A percentile compares a stretch with the other conserved stretches of the same genome.
These are phyloP conservation scores for Eucalyptus paniculata DNA, from an alignment of 345 rosid species.

Conservation along the genomic window DNA sequence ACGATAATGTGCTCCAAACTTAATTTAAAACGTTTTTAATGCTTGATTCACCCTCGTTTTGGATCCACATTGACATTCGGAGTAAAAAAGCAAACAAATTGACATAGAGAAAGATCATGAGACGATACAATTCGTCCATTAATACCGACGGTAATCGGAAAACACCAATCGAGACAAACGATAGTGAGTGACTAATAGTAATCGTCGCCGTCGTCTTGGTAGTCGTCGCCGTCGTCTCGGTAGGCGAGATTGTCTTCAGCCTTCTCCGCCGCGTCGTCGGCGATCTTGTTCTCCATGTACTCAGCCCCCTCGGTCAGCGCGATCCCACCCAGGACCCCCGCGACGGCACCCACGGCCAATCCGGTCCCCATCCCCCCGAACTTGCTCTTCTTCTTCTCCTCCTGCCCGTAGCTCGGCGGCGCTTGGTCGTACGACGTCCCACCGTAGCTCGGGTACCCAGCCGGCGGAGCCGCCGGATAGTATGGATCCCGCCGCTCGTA, in stretches of 20 bases:
- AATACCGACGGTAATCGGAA: not conserved
- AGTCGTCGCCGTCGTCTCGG: constrained; percentile 8
- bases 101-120: not conserved
- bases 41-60: not conserved
- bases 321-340: constrained; percentile 61
- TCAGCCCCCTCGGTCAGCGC: constrained; percentile 65
- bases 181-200: not conserved
- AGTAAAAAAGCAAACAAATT: not conserved
- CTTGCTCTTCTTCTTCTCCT: constrained; percentile 33
- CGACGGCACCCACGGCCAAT: constrained; percentile 79
- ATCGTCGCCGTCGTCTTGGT: not conserved
- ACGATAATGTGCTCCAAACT: not conserved
- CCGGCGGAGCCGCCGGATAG: not conserved
- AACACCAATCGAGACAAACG: not conserved
- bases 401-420: constrained; percentile 9
- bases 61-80: not conserved
- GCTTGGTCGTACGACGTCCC: constrained; percentile 1
- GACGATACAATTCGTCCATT: not conserved
- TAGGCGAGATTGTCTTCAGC: constrained; percentile 45
- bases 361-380: constrained; percentile 83
- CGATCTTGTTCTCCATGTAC: constrained; percentile 56
- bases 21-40: not conserved
- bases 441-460: not conserved
- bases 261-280: constrained; percentile 41
- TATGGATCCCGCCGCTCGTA: not conserved